Conservation (phyloP, 2,329 filamentous ascomycete genomes). For the Elsinoe australis region DNA sequence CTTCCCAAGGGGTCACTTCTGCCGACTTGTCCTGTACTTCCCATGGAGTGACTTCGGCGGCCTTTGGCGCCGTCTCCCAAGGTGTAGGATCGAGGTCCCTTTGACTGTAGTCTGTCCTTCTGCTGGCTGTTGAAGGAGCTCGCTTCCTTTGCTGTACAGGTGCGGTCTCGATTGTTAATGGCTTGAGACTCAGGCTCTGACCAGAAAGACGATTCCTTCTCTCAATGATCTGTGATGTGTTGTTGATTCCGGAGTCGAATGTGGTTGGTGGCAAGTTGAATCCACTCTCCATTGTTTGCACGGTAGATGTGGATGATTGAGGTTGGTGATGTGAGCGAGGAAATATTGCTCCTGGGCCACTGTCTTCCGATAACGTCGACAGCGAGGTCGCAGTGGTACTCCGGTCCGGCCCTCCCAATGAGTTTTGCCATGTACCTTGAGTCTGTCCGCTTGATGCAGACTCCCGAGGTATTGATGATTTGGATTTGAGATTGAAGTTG, state of each 20-base stretch:
- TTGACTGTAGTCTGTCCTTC: conserved; percentile 10
- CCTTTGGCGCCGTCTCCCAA: conserved; percentile 25
- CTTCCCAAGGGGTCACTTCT: conserved; percentile 15
- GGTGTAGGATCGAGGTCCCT: conserved; percentile 21
- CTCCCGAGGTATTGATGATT: conserved; percentile 63
- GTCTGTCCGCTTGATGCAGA: conserved; percentile 76
- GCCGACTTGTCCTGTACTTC: conserved; percentile 14
- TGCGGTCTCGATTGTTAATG: conserved; percentile 15
- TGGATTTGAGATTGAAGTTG: conserved; percentile 61
- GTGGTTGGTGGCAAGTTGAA: background rate
- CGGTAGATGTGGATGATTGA: conserved; percentile 14
- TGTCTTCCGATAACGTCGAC: conserved; percentile 63
- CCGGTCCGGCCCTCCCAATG: conserved; percentile 59
- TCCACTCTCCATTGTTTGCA: conserved; percentile 7
- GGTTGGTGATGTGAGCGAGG: conserved; percentile 8
- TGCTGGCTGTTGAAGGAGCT: conserved; percentile 11
- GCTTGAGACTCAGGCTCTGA: conserved; percentile 12
- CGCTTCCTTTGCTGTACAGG: background rate
- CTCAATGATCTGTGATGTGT: conserved; percentile 3
- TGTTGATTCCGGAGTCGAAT: background rate
- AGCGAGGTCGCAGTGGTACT: conserved; percentile 60
- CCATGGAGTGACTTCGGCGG: conserved; percentile 25
- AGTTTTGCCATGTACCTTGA: conserved; percentile 73
- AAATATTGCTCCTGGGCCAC: conserved; percentile 9
- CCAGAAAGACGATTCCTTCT: conserved; percentile 12